A percentile compares a stretch with the other conserved stretches of the same genome.
Conservation (phyloP, 768 basidiomycete species). For the Russula olivacea region DNA sequence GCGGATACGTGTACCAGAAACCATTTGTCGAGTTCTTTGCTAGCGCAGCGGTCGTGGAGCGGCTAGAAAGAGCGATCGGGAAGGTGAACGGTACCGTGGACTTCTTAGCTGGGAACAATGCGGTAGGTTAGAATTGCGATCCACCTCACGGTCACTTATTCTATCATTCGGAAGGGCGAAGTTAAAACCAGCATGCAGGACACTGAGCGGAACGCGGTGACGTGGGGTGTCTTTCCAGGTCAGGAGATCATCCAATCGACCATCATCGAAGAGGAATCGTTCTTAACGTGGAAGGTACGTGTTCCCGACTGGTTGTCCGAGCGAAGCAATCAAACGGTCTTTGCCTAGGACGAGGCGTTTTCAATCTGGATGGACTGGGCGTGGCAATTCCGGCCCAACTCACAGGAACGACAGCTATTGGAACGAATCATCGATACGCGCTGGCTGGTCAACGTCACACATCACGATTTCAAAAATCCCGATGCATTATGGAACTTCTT, state of each 20-base stretch:
- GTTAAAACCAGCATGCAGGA: slow-evolving; percentile 72
- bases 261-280: slow-evolving; percentile 92
- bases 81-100: slow-evolving; percentile 64
- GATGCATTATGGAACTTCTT: slow-evolving; percentile 84
- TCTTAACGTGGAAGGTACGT: slow-evolving; percentile 92
- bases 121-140: slow-evolving; percentile 41
- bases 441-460: slow-evolving; percentile 89
- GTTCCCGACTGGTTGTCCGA: background rate
- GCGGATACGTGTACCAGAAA: slow-evolving; percentile 96
- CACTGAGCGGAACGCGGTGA: slow-evolving; percentile 86
- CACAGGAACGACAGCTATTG: slow-evolving; percentile 66
- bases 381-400: slow-evolving; percentile 71
- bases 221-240: slow-evolving; percentile 97
- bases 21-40: slow-evolving; percentile 97
- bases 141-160: background rate
- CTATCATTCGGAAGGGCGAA: slow-evolving; percentile 51
- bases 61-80: slow-evolving; percentile 53
- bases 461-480: slow-evolving; percentile 84
- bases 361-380: slow-evolving; percentile 96
- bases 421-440: slow-evolving; percentile 62
- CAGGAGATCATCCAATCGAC: slow-evolving; percentile 96
- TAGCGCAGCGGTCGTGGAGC: slow-evolving; percentile 49
- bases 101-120: slow-evolving; percentile 77
- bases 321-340: background rate
- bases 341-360: slow-evolving; percentile 84